Evolutionary conservation across 2,329 filamentous ascomycete genomes (phyloP), one percentile per base, ranked within the genome.

Genomic region (Fusarium nanum): DNA sequence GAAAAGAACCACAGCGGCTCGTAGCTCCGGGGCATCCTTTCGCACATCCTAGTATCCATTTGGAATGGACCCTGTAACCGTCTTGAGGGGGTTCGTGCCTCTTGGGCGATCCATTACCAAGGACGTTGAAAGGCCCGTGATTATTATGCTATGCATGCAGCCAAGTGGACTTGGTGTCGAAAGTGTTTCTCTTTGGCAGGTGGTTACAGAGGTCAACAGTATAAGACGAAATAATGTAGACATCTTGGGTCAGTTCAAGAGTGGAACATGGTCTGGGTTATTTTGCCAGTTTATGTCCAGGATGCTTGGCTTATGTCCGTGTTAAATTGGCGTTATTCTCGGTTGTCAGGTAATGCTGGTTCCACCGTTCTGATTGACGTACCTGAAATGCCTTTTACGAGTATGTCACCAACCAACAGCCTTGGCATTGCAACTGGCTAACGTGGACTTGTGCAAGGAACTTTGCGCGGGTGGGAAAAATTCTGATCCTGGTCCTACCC

Each of bases 81-180:
- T 12, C 18, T 58, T 16, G 44, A 12, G 10, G 16, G 20, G 34
- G 22, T 16, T 37, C 18, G 22, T 28, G 23, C n/a, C 23, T 27
- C 5, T 7, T 16, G 34, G 42, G 23, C 22, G 55, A 66, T 67
- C 62, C 27, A 54, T 32, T 55, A 55, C 63, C 55, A 12, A 61
- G 55, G 18, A 32, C 20, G 63, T 41, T 7, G 7, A 61, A 45
- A 55, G 30, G 48, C 40, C 63, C 44, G 62, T 67, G 37, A 61
- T 66, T 66, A 7, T 40, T 49, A 41, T 49, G 41, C 3, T 13
- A 37, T 61, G 58, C 18, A 40, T 46, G 30, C 28, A 41, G 30
- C 7, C 0, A 12, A 50, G 61, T 46, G 60, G 61, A 23, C 37
- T 34, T 1, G 5, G 13, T 7, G n/a, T 37, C 28, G 52, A 7